Conservation (phyloP, 2,329 filamentous ascomycete genomes). For the Aspergillus tanneri region DNA sequence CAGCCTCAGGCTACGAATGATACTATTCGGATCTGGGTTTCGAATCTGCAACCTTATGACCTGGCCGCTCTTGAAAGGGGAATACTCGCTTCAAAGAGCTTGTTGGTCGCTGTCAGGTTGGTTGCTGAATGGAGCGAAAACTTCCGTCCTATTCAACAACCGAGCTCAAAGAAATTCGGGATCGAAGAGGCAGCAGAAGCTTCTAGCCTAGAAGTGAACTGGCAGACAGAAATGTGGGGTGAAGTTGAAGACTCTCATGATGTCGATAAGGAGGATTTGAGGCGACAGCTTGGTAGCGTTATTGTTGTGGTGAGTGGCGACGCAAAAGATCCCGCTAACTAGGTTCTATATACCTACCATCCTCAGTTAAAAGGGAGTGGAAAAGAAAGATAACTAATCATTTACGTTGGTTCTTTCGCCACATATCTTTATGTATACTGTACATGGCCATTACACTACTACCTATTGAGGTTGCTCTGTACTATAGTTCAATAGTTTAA, state of each 20-base stretch:
- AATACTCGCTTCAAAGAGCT: slow-evolving; percentile 80
- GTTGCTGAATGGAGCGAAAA: slow-evolving; percentile 85
- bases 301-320: slow-evolving; percentile 73
- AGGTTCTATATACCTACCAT: too few relatives aligned
- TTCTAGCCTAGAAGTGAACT: slow-evolving; percentile 79
- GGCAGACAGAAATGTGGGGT: slow-evolving; percentile 89
- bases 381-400: too few relatives aligned
- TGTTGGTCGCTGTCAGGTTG: slow-evolving; percentile 73
- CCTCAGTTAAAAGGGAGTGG: too few relatives aligned
- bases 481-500: too few relatives aligned
- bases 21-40: slow-evolving; percentile 75
- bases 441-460: too few relatives aligned
- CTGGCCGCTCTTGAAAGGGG: slow-evolving; percentile 83
- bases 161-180: slow-evolving; percentile 58
- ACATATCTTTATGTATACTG: too few relatives aligned
- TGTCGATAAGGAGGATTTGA: slow-evolving; percentile 86
- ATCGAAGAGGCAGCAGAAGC: slow-evolving; percentile 78
- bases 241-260: slow-evolving; percentile 98
- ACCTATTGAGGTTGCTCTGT: too few relatives aligned
- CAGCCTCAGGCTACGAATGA: slow-evolving; percentile 75
- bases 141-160: slow-evolving; percentile 54
- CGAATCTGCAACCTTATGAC: slow-evolving; percentile 71
- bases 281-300: slow-evolving; percentile 83
- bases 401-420: too few relatives aligned
- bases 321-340: slow-evolving; percentile 26